Percentiles rank a stretch among this genome's conserved stretches.
These are phyloP conservation scores for Arthrobotrys musiformis DNA, from an alignment of 2,329 filamentous ascomycete genomes.

Conservation along the genomic window DNA sequence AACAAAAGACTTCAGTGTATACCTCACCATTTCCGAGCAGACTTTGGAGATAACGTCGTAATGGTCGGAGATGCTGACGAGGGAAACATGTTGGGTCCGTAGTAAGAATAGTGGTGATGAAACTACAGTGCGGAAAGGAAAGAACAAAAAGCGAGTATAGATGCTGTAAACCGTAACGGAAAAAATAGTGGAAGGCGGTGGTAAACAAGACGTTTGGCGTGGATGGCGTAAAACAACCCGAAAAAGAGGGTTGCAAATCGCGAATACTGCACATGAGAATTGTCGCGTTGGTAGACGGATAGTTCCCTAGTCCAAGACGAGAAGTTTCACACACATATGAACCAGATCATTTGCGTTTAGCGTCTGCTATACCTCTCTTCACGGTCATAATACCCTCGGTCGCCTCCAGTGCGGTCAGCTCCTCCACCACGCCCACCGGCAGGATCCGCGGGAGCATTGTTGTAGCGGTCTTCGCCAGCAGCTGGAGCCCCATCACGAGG, in stretches of 20 bases:
- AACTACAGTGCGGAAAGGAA: conserved; percentile 52
- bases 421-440: conserved; percentile 62
- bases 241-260: conserved; percentile 29
- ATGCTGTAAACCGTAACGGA: conserved; percentile 35
- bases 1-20: conserved; percentile 46
- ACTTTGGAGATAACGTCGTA: conserved; percentile 30
- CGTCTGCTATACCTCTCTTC: conserved; percentile 59
- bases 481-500: conserved; percentile 61
- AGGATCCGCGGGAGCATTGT: conserved; percentile 57
- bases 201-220: conserved; percentile 31
- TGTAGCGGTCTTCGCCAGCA: conserved; percentile 58
- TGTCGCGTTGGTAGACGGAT: conserved; percentile 12
- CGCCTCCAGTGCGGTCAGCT: conserved; percentile 61
- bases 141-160: conserved; percentile 32
- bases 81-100: conserved; percentile 55
- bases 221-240: conserved; percentile 43
- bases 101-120: conserved; percentile 47
- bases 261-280: conserved; percentile 24
- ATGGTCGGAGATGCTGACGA: conserved; percentile 55
- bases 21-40: conserved; percentile 56
- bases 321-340: conserved; percentile 47
- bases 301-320: conserved; percentile 39
- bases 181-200: conserved; percentile 24
- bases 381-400: conserved; percentile 64
- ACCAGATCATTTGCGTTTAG: conserved; percentile 52